Percentiles rank a stretch among this genome's conserved stretches.
phyloP scores from a whole-genome alignment of 352 stramenopile genomes.

The Phytophthora pseudosyringae region DNA sequence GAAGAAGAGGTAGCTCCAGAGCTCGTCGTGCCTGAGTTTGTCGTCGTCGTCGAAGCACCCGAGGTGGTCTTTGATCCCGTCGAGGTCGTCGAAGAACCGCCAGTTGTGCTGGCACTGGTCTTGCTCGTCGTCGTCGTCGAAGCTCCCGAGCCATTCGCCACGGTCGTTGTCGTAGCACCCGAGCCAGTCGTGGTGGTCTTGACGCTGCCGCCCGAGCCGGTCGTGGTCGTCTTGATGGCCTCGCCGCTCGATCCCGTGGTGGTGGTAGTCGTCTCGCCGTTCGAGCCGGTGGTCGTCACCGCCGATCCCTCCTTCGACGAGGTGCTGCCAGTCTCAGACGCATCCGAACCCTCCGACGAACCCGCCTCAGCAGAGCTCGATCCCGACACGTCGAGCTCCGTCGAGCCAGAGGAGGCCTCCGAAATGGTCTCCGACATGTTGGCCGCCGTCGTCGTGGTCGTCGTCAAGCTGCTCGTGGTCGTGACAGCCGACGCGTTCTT shows the following conservation, averaged over 20 bases:
- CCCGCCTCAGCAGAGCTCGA: slow-evolving; percentile 17
- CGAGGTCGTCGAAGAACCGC: slow-evolving; percentile 16
- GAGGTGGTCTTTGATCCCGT: slow-evolving; percentile 21
- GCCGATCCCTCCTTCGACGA: slow-evolving; percentile 26
- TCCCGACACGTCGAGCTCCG: slow-evolving; percentile 27
- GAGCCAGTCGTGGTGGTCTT: slow-evolving; percentile 22
- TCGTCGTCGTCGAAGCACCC: slow-evolving; percentile 13
- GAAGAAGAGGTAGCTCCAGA: background rate
- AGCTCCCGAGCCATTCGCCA: slow-evolving; percentile 22
- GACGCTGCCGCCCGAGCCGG: slow-evolving; percentile 9
- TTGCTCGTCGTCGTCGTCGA: slow-evolving; percentile 26
- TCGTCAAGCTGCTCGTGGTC: slow-evolving; percentile 35
- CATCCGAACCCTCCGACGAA: slow-evolving; percentile 16
- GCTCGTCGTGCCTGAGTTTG: background rate
- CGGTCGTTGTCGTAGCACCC: slow-evolving; percentile 19
- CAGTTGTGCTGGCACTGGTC: slow-evolving; percentile 16
- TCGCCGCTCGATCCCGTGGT: slow-evolving; percentile 19
- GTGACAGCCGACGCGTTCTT: slow-evolving; percentile 24
- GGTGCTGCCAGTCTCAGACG: slow-evolving; percentile 10
- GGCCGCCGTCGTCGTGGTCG: slow-evolving; percentile 28
- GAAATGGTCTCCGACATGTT: slow-evolving; percentile 37
- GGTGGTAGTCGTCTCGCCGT: slow-evolving; percentile 21
- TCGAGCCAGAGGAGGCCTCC: slow-evolving; percentile 30
- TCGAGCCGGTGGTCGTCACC: slow-evolving; percentile 22
- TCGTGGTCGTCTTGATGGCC: slow-evolving; percentile 23